Evolutionary conservation across 2,329 filamentous ascomycete species (phyloP).

Genomic region (Endoconidiophora laricicola): DNA sequence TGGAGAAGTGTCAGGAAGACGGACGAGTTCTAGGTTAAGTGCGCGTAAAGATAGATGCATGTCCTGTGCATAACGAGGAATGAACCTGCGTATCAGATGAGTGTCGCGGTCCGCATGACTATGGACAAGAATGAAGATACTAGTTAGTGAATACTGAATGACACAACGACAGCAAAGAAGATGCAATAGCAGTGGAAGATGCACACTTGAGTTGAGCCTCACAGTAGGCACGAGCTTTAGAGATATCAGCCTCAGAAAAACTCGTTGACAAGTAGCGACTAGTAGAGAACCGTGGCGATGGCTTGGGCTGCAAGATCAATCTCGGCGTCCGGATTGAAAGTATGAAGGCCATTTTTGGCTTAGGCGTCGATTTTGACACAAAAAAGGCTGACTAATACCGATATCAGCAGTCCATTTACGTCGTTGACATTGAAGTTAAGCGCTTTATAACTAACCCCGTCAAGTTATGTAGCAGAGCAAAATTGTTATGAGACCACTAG

Average conservation of each 20-base stretch:
- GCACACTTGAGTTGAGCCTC: conserved; percentile 3
- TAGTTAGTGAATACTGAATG: neutral
- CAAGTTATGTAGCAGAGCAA: too few species aligned
- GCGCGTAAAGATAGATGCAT: conserved; percentile 82
- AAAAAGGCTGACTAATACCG: too few species aligned
- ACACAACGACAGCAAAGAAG: neutral
- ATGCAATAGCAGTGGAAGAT: neutral
- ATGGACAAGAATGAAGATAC: neutral
- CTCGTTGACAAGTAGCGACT: too few species aligned
- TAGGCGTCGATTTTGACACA: too few species aligned
- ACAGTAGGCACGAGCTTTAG: conserved; percentile 2
- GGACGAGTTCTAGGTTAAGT: conserved; percentile 81
- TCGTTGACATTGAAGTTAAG: too few species aligned
- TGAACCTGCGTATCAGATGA: conserved; percentile 69
- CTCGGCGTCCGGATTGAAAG: too few species aligned
- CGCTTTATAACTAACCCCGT: too few species aligned
- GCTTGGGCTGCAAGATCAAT: too few species aligned
- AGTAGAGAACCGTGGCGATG: too few species aligned
- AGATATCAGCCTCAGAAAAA: neutral
- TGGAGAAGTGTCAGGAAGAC: conserved; percentile 77
- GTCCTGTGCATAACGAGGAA: conserved; percentile 57
- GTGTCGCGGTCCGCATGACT: conserved; percentile 84
- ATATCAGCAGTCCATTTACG: too few species aligned
- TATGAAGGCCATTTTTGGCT: too few species aligned
- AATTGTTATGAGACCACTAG: too few species aligned